Evolutionary conservation across 2,329 filamentous ascomycete genomes (phyloP).

Genomic region (Rhinocladiella similis): DNA sequence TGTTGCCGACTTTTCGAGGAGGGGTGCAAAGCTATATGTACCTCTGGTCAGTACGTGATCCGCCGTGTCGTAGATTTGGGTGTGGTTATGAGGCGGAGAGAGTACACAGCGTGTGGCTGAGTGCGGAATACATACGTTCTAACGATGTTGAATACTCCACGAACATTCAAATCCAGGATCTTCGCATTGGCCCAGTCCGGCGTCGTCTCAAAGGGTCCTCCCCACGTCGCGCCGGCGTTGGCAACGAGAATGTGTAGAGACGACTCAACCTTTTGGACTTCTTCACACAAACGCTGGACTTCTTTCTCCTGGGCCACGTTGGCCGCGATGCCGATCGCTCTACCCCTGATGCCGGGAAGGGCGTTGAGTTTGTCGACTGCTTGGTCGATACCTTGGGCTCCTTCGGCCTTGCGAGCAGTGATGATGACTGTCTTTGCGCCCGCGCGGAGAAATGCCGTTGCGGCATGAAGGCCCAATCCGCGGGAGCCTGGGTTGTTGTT

Average conservation of each 20-base stretch:
- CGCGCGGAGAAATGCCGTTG: slow-evolving; percentile 41
- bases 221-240: slow-evolving; percentile 42
- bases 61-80: too few species aligned
- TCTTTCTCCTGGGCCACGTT: slow-evolving; percentile 41
- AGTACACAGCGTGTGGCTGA: too few species aligned
- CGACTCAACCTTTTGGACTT: slow-evolving; percentile 34
- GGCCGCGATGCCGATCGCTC: slow-evolving; percentile 38
- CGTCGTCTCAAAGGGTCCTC: slow-evolving; percentile 39
- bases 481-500: slow-evolving; percentile 38
- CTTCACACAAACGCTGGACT: slow-evolving; percentile 35
- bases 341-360: slow-evolving; percentile 33
- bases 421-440: slow-evolving; percentile 42
- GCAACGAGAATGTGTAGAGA: slow-evolving; percentile 40
- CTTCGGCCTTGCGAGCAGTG: slow-evolving; percentile 39
- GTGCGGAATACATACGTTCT: slow-evolving; percentile 35
- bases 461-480: slow-evolving; percentile 41
- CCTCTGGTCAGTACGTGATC: too few species aligned
- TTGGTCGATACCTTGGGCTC: slow-evolving; percentile 39
- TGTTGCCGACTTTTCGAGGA: slow-evolving; percentile 37
- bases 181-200: slow-evolving; percentile 39
- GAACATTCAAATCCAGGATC: slow-evolving; percentile 41
- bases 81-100: not conserved
- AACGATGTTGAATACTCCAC: slow-evolving; percentile 41
- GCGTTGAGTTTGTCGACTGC: slow-evolving; percentile 41
- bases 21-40: slow-evolving; percentile 34